Evolutionary conservation across 495 filamentous ascomycete species (phyloP), one percentile per base, ranked within the genome.

Genomic region (Penicillium dipodomyicola): DNA sequence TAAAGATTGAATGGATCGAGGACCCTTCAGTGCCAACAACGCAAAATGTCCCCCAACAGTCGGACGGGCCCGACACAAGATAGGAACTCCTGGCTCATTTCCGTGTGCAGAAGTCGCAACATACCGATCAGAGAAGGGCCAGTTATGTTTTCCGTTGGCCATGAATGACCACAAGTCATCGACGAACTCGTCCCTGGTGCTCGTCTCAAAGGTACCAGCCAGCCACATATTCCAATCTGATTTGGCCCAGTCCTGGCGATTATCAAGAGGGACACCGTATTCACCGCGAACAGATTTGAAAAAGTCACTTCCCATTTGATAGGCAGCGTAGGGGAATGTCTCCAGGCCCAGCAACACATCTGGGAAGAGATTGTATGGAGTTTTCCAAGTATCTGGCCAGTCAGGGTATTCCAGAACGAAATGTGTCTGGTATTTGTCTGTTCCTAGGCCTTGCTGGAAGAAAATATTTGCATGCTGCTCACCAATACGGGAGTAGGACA

Each of bases 31-130:
- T 6, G 79, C 75, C 57, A 82, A 66, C 8, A 82, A 43, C 0
- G 82, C 80, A 66, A 80, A 84, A 57, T 84, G 81, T 0, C 79
- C 79, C 19, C 81, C 82, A 0, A 80, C 80, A 4, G 81, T 81
- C 1, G 82, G 83, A 22, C 83, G 73, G 19, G 80, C 81, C n/a
- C 69, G 69, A 53, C 79, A 82, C 48, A 73, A 51, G 48, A 81
- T 67, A 6, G 65, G 70, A 43, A 59, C 52, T 27, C 60, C 73
- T 54, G 68, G 71, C 6, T 68, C 68, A 45, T 69, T 58, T 1
- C 78, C 79, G 48, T 69, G 62, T 4, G 57, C 52, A 12, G 72
- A 73, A 5, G 70, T 72, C 20, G 71, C 68, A 39, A 75, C 59
- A 54, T 74, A 80, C 2, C 75, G 67, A 66, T 78, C 77, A 37